A percentile compares a stretch with the other conserved stretches of the same genome.
Conservation (phyloP, 208 protist genomes). For the Leishmania martiniquensis region DNA sequence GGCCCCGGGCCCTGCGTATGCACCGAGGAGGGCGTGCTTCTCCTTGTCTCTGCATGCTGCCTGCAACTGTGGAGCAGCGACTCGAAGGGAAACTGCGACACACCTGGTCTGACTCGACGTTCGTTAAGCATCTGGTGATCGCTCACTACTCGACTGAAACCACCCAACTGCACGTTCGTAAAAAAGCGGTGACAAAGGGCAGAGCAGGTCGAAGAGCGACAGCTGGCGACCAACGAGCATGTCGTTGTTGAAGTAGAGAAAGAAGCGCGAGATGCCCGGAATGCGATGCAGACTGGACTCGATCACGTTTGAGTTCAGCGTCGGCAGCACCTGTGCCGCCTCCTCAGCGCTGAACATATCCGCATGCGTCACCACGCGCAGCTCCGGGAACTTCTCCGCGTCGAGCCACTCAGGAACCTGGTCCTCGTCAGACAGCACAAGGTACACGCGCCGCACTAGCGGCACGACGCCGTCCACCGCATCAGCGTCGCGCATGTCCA, state of each 20-base stretch:
- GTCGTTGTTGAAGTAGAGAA: constrained; percentile 60
- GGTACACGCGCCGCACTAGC: constrained; percentile 39
- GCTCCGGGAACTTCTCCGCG: constrained; percentile 28
- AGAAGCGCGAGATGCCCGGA: constrained; percentile 44
- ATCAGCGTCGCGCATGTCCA: constrained; percentile 21
- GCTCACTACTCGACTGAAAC: not conserved
- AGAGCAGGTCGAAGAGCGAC: constrained; percentile 52
- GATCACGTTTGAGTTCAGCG: constrained; percentile 46
- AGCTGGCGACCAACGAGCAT: constrained; percentile 45
- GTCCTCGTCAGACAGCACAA: constrained; percentile 41
- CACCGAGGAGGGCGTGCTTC: not conserved
- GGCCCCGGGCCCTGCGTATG: not conserved
- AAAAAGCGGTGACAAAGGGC: constrained; percentile 36
- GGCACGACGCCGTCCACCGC: constrained; percentile 17
- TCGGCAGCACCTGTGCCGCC: constrained; percentile 32
- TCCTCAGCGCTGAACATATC: constrained; percentile 41
- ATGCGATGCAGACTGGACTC: constrained; percentile 51
- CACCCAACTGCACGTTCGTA: constrained; percentile 6
- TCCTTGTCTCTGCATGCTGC: not conserved
- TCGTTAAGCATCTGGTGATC: not conserved
- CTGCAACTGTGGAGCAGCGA: constrained; percentile 29
- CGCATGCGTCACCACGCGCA: constrained; percentile 43
- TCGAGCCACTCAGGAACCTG: constrained; percentile 51
- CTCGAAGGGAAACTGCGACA: constrained; percentile 26
- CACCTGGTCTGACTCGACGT: not conserved